These are phyloP conservation scores for Phytophthora rubi DNA, from an alignment of 352 stramenopile species.

Conservation along the genomic window DNA sequence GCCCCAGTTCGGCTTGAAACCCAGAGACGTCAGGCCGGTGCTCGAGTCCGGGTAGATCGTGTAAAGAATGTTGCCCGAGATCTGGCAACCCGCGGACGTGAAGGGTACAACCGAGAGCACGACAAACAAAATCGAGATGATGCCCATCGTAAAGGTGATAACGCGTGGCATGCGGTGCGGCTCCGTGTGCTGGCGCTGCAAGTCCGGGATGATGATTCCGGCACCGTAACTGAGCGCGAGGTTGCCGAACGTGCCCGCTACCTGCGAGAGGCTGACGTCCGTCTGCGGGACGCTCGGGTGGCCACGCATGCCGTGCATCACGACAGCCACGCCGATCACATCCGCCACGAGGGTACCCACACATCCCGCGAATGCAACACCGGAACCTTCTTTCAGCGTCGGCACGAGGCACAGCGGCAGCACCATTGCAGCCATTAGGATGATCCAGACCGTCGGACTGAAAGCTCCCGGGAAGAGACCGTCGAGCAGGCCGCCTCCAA, in stretches of 20 bases:
- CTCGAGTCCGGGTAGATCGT: constrained; percentile 47
- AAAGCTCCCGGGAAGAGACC: constrained; percentile 45
- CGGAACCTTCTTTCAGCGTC: constrained; percentile 40
- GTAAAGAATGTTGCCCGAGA: constrained; percentile 65
- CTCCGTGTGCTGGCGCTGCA: constrained; percentile 36
- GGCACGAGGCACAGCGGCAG: constrained; percentile 42
- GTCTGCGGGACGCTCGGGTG: constrained; percentile 41
- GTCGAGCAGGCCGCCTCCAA: constrained; percentile 36
- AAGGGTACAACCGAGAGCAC: constrained; percentile 44
- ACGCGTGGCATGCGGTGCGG: constrained; percentile 36
- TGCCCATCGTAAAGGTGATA: constrained; percentile 41
- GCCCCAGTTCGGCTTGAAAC: constrained; percentile 41
- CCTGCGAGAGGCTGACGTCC: constrained; percentile 40
- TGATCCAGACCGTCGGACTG: constrained; percentile 42
- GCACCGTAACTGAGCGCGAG: constrained; percentile 57
- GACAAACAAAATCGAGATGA: constrained; percentile 45
- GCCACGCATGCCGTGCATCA: constrained; percentile 39
- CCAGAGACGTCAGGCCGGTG: constrained; percentile 43
- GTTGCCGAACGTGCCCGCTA: constrained; percentile 52
- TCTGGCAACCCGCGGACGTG: constrained; percentile 58
- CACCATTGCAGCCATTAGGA: constrained; percentile 46
- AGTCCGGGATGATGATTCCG: constrained; percentile 38
- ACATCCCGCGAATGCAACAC: constrained; percentile 41
- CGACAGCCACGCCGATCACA: constrained; percentile 39
- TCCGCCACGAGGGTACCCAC: constrained; percentile 50